Evolutionary conservation across 2,329 filamentous ascomycete species (phyloP).

Genomic region (Hirsutella minnesotensis): DNA sequence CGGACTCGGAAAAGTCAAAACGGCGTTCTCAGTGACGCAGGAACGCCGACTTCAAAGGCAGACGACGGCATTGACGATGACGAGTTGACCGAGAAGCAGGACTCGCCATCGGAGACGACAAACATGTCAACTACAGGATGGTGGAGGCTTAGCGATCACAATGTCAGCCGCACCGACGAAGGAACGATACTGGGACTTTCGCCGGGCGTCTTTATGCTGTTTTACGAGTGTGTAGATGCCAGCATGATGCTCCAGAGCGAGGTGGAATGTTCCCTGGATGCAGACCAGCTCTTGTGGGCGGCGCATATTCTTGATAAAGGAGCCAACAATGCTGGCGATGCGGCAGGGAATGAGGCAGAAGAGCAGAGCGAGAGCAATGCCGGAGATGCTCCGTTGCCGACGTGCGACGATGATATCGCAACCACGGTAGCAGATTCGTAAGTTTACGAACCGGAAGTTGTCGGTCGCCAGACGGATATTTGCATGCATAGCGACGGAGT

Average conservation of each 20-base stretch:
- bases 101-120: constrained; percentile 1
- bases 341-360: neutral
- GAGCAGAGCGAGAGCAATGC: neutral
- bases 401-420: neutral
- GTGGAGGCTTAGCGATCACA: constrained; percentile 89
- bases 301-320: too few species aligned
- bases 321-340: too few species aligned
- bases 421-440: neutral
- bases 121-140: constrained; percentile 41
- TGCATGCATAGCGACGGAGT: constrained; percentile 17
- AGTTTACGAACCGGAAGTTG: neutral
- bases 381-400: too few species aligned
- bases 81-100: constrained; percentile 3
- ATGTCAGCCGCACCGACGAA: constrained; percentile 64
- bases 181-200: constrained; percentile 61
- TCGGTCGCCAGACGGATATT: neutral
- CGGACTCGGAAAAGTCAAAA: neutral
- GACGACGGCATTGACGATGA: constrained; percentile 3
- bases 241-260: constrained; percentile 30
- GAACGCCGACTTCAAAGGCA: neutral
- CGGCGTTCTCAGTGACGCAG: neutral
- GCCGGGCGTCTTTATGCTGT: constrained; percentile 84
- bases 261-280: constrained; percentile 4
- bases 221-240: constrained; percentile 68
- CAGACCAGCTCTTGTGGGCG: constrained; percentile 2